Evolutionary conservation across 176 grass and related monocot genomes (phyloP), one percentile per base, ranked within the genome.

Genomic region (Aegilops umbellulata): DNA sequence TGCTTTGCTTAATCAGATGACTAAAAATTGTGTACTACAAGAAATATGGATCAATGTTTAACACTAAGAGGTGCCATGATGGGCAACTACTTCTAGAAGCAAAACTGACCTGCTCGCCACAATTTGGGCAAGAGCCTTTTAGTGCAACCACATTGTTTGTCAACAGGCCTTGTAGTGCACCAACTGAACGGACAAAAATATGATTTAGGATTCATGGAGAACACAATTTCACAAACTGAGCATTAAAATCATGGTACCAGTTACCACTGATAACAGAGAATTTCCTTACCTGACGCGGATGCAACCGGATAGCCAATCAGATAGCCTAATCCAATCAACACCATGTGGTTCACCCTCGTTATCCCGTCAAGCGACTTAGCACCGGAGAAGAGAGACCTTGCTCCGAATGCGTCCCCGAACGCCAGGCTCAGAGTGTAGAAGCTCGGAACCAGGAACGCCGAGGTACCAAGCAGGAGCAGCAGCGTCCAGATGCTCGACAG

Each of bases 121-220:
- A 99, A 70, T 96, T 96, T 35, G 94, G 97, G 66, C 97, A 99
- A 44, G 79, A 96, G 4, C 94, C 97, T 94, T 92, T 96, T 42
- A 99, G 80, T 65, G 97, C 97, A 49, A 99, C 94, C 77, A 99
- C 80, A 83, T 96, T 91, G 82, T 94, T 99, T 77, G 81, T 83
- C 86, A 86, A 76, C 47, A 99, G 64, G 30, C 92, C 88, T 85
- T 80, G 83, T 26, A 99, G 80, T 53, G 97, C 94, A 88, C 91
- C 88, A 60, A 91, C 97, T 99, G 86, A 68, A 51, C 49, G 12
- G 19, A 22, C 26, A 62, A 75, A 12, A 32, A 74, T 10, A 66
- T 16, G 10, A 57, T 67, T 30, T 55, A 66, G 12, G 24, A 53
- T 4, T 29, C 29, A 22, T 30, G 4, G 27, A 3, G 0, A 75